phyloP scores from a whole-genome alignment of 2,329 filamentous ascomycete genomes.

The Cladosporium sp. region DNA sequence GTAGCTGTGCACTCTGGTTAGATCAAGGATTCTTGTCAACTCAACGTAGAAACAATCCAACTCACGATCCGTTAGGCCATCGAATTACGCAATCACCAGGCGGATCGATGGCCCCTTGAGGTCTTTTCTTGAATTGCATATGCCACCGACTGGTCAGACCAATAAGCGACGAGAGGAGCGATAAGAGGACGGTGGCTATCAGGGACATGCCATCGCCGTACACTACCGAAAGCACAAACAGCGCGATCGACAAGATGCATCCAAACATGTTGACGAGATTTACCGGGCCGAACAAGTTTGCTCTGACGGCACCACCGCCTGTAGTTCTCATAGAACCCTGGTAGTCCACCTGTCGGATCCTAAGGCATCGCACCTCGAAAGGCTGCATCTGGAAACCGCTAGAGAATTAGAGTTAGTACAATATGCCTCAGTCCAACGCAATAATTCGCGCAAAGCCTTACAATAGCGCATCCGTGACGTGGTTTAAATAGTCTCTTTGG shows the following conservation, averaged over 20 bases:
- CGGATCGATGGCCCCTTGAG: constrained; percentile 21
- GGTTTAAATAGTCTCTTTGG: constrained; percentile 47
- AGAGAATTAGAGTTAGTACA: neutral
- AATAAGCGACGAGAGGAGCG: constrained; percentile 51
- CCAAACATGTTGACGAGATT: constrained; percentile 49
- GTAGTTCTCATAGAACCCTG: neutral
- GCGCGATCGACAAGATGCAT: constrained; percentile 42
- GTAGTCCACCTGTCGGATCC: constrained; percentile 23
- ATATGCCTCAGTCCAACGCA: neutral
- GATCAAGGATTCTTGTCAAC: neutral
- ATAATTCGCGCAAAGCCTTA: constrained; percentile 29
- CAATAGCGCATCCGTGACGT: constrained; percentile 51
- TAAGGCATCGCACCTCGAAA: constrained; percentile 33
- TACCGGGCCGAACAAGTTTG: constrained; percentile 41
- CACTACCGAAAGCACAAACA: constrained; percentile 48
- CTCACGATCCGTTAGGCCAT: constrained; percentile 49
- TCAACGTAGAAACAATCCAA: neutral
- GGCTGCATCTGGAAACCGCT: constrained; percentile 22
- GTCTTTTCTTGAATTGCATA: constrained; percentile 44
- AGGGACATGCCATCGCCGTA: constrained; percentile 53
- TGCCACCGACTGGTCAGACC: constrained; percentile 53
- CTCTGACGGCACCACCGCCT: constrained; percentile 10
- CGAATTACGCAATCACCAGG: constrained; percentile 46
- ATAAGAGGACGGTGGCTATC: constrained; percentile 49
- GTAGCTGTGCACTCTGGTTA: constrained; percentile 32